Base-by-base conservation (phyloP, 805 yeast species). In the Lipomyces mesembrius region DNA sequence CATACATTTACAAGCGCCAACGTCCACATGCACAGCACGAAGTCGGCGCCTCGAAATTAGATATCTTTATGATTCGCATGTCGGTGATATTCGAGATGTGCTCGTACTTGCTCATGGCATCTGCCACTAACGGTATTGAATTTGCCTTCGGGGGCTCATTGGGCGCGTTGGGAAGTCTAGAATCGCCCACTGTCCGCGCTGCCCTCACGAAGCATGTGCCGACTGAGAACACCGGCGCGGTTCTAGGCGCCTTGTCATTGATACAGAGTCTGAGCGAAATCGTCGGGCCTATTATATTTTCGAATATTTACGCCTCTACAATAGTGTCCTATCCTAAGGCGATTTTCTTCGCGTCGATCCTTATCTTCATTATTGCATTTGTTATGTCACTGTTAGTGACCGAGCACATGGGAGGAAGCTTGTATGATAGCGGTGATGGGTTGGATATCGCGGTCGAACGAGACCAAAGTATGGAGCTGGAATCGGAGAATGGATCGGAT, bases 201-300 rank as follows among this genome's bases (percentile, higher is more conserved):
- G 57, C 68, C 14, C 27, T 67, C 17, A 69, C 73, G 25, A 72
- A 69, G 57, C 68, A 69, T 53, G 67, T 70, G 14, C 60, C 68
- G 29, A 65, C 64, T 4, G 71, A 63, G 27, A 57, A 58, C n/a
- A 62, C 68, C 17, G 73, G 74, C 20, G 63, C 71, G 8, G 35
- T 52, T 8, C 52, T 71, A 5, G 74, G 74, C 22, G 74, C 72
- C 2, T 34, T 69, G 3, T 63, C 71, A 20, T 55, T 61, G n/a
- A 34, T 71, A 43, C 62, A 66, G 34, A 57, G 63, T 27, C 22
- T 71, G 3, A 51, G 64, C n/a, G 46, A 65, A 2, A 60, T 71
- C 1, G 54, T 71, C 17, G 66, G 66, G 3, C 74, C 72, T 3
- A 49, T 65, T 2, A n/a, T 66, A 2, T 62, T 66, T 54, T 65